Evolutionary conservation across 768 basidiomycete species (phyloP).

Genomic region (Ramaria sp.): DNA sequence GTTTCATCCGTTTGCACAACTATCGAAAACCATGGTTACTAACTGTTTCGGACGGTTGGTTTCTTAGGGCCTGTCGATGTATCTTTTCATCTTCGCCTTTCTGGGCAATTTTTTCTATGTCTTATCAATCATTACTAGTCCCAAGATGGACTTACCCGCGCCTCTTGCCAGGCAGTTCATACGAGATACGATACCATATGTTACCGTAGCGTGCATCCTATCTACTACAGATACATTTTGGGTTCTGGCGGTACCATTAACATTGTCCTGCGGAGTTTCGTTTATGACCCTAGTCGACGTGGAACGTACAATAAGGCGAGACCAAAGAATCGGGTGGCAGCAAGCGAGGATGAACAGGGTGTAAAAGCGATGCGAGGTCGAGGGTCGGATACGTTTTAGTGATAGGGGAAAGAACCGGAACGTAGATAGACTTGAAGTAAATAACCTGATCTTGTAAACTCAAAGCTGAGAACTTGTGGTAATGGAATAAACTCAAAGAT

Average conservation of each 20-base stretch:
- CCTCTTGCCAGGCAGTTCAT: slow-evolving; percentile 57
- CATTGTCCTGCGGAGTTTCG: slow-evolving; percentile 75
- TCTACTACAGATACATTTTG: slow-evolving; percentile 61
- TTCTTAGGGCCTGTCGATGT: slow-evolving; percentile 78
- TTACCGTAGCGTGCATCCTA: slow-evolving; percentile 11
- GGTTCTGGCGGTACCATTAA: slow-evolving; percentile 90
- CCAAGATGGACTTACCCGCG: slow-evolving; percentile 45
- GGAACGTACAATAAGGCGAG: neutral
- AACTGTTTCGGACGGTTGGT: neutral
- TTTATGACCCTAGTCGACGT: slow-evolving; percentile 37
- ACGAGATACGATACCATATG: slow-evolving; percentile 77
- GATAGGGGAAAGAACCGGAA: too few relatives aligned
- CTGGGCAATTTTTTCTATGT: slow-evolving; percentile 92
- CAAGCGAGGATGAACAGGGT: neutral
- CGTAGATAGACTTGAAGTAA: too few relatives aligned
- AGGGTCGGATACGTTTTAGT: too few relatives aligned
- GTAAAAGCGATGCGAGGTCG: too few relatives aligned
- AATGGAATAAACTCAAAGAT: too few relatives aligned
- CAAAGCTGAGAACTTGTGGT: too few relatives aligned
- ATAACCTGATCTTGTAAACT: too few relatives aligned
- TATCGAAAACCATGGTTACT: neutral
- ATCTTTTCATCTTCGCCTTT: slow-evolving; percentile 89
- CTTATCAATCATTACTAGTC: slow-evolving; percentile 74
- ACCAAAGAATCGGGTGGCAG: neutral
- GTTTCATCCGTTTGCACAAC: slow-evolving; percentile 4